Conservation (phyloP, 108 stramenopile species). For the Pinguiococcus pyrenoidosus region DNA sequence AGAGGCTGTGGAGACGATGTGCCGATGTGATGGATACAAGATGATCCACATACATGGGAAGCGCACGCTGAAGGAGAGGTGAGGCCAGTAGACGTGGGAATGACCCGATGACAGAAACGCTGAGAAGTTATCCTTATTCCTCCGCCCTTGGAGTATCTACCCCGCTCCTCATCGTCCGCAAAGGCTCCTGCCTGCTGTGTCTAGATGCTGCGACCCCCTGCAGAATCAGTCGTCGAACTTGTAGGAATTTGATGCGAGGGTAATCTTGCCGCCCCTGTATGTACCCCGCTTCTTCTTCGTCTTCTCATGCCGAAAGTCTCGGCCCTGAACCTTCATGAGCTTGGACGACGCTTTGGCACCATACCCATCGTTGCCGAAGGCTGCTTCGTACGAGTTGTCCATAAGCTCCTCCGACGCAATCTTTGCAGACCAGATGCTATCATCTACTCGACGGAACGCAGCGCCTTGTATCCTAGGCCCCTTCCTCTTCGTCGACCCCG, state of each 20-base stretch:
- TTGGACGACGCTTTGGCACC: conserved; percentile 82
- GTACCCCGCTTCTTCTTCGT: conserved; percentile 87
- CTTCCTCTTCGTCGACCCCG: not conserved
- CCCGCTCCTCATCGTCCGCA: too few species aligned
- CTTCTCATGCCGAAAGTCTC: conserved; percentile 97
- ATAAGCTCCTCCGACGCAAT: conserved; percentile 2
- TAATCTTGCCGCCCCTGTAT: conserved; percentile 44
- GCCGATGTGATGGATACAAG: conserved; percentile 41
- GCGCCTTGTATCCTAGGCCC: not conserved
- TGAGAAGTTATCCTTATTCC: too few species aligned
- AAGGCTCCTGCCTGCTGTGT: too few species aligned
- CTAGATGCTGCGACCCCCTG: too few species aligned
- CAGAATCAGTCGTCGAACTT: conserved; percentile 34
- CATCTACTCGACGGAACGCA: not conserved
- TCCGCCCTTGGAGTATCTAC: too few species aligned
- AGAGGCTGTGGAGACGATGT: conserved; percentile 30
- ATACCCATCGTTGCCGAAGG: conserved; percentile 86
- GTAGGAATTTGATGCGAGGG: conserved; percentile 36
- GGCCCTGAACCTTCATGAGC: conserved; percentile 78
- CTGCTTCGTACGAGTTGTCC: conserved; percentile 59
- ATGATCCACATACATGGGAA: too few species aligned
- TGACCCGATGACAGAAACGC: too few species aligned
- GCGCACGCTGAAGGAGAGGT: too few species aligned
- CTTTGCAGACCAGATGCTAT: not conserved
- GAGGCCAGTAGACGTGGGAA: too few species aligned